A percentile compares a stretch with the other conserved stretches of the same genome.
These are phyloP conservation scores for Ceratocystis cacaofunesta DNA, from an alignment of 2,329 filamentous ascomycete species.

Conservation along the genomic window DNA sequence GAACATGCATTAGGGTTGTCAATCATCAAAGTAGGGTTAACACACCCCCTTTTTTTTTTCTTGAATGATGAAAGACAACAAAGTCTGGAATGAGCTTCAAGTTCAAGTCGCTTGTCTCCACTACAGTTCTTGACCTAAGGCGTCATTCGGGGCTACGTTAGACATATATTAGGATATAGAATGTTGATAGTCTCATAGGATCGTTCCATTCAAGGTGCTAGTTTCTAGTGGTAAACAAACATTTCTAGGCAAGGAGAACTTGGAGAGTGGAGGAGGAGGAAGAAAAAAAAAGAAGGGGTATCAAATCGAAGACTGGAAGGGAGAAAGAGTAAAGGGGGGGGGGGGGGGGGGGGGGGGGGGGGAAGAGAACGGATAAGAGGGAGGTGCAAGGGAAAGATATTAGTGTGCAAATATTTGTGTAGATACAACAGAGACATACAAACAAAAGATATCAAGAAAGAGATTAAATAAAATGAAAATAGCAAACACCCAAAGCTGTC, in stretches of 20 bases:
- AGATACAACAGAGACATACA: not conserved
- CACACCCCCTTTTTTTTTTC: too few relatives aligned
- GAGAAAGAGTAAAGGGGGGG: not conserved
- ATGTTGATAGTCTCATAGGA: too few relatives aligned
- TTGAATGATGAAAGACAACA: too few relatives aligned
- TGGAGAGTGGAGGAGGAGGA: not conserved
- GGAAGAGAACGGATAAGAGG: not conserved
- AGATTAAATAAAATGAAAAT: not conserved
- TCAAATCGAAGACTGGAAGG: not conserved
- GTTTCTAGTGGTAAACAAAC: not conserved
- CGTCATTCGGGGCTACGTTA: too few relatives aligned
- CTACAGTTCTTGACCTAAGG: too few relatives aligned
- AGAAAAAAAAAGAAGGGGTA: not conserved
- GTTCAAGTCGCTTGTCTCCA: too few relatives aligned
- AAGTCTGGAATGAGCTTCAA: too few relatives aligned
- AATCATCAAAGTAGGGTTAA: too few relatives aligned
- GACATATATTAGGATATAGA: too few relatives aligned
- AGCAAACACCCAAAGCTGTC: not conserved
- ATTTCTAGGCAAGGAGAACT: not conserved
- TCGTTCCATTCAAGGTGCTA: not conserved
- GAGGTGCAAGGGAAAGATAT: not conserved
- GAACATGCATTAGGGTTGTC: too few relatives aligned
- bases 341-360: too few relatives aligned
- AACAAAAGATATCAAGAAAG: not conserved
- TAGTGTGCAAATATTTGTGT: not conserved